Percentiles rank a stretch among this genome's conserved stretches.
These are phyloP conservation scores for Taiozyma sp. DNA, from an alignment of 1,139 yeast species.

Conservation along the genomic window DNA sequence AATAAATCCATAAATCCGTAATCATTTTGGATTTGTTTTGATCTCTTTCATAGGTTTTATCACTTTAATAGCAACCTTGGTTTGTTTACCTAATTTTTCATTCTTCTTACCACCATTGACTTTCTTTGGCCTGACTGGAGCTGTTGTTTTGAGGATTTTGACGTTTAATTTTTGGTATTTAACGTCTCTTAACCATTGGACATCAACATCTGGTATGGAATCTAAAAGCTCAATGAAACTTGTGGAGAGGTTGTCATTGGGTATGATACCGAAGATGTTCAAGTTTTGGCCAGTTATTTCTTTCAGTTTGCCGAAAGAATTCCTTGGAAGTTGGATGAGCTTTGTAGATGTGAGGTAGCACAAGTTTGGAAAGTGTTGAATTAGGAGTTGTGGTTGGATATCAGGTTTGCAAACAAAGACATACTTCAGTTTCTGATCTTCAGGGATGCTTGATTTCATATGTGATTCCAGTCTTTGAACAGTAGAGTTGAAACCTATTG, in stretches of 20 bases:
- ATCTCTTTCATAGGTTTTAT: neutral
- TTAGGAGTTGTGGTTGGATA: constrained; percentile 42
- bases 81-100: neutral
- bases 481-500: constrained; percentile 53
- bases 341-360: constrained; percentile 45
- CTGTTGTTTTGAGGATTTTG: constrained; percentile 33
- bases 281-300: constrained; percentile 25
- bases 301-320: constrained; percentile 37
- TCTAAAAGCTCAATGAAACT: constrained; percentile 33
- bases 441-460: constrained; percentile 25
- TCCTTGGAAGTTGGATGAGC: constrained; percentile 50
- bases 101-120: neutral
- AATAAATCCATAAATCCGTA: too few relatives aligned
- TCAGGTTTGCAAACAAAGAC: constrained; percentile 55
- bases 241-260: constrained; percentile 23
- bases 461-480: constrained; percentile 46
- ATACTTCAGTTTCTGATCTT: constrained; percentile 11
- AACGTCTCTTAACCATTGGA: constrained; percentile 42
- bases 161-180: constrained; percentile 31
- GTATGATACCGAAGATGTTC: constrained; percentile 17
- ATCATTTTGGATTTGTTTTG: neutral
- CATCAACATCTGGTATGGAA: constrained; percentile 24
- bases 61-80: neutral
- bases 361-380: constrained; percentile 50
- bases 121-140: constrained; percentile 10